phyloP scores from a whole-genome alignment of 768 basidiomycete species.

The Cubamyces lactineus region DNA sequence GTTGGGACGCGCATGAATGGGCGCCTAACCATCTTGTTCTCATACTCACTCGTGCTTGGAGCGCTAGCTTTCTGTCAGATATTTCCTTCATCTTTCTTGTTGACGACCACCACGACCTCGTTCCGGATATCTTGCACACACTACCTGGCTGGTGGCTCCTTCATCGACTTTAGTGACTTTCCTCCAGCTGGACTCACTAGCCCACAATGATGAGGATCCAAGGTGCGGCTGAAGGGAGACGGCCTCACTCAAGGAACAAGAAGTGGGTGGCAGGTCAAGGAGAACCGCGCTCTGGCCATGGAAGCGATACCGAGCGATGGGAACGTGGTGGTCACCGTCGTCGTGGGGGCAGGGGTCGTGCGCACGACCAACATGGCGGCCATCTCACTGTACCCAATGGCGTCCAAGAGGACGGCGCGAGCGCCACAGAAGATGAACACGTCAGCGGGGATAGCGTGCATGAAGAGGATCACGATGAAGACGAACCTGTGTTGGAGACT shows the following conservation, averaged over 20 bases:
- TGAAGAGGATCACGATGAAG: slow-evolving; percentile 32
- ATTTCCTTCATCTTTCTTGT: neutral
- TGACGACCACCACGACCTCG: neutral
- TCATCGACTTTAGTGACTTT: neutral
- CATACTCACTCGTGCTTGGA: neutral
- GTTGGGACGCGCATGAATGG: neutral
- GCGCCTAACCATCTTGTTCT: slow-evolving; percentile 14
- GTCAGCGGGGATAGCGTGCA: slow-evolving; percentile 38
- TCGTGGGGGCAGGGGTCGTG: slow-evolving; percentile 46
- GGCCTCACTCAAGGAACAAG: slow-evolving; percentile 53
- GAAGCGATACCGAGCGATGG: slow-evolving; percentile 57
- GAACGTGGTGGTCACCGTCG: slow-evolving; percentile 65
- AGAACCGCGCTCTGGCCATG: slow-evolving; percentile 41
- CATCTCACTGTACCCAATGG: slow-evolving; percentile 19
- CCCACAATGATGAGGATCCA: slow-evolving; percentile 25
- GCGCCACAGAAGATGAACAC: slow-evolving; percentile 39
- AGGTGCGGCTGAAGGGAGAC: slow-evolving; percentile 31
- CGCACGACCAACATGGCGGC: slow-evolving; percentile 40
- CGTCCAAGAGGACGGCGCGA: slow-evolving; percentile 35
- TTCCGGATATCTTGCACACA: neutral
- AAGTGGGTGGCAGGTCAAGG: slow-evolving; percentile 61
- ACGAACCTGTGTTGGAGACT: slow-evolving; percentile 57
- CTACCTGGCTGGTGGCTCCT: neutral
- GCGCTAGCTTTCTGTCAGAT: no score
- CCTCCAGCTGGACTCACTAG: no score